Evolutionary conservation across 2,329 filamentous ascomycete species (phyloP).

Genomic region (Botrytis squamosa): DNA sequence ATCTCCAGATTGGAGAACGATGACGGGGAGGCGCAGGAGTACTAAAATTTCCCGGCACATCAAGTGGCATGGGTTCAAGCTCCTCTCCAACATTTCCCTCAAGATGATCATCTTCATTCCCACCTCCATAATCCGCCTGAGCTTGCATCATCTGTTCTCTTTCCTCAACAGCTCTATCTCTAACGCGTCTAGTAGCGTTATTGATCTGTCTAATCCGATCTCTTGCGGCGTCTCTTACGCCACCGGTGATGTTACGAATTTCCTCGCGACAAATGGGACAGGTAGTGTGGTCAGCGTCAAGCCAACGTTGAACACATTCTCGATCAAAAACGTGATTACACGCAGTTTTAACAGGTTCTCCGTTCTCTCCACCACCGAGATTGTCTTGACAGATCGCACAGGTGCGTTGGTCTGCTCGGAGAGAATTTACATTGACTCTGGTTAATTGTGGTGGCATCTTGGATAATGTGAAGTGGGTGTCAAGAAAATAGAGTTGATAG

Average conservation of each 20-base stretch:
- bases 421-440: neutral
- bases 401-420: neutral
- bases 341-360: neutral
- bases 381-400: conserved; percentile 6
- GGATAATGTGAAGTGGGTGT: neutral
- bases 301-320: neutral
- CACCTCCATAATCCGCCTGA: neutral
- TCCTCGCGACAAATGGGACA: conserved; percentile 1
- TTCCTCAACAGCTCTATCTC: neutral
- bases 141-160: conserved; percentile 7
- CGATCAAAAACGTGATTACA: conserved; percentile 2
- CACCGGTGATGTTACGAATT: neutral
- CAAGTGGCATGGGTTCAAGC: neutral
- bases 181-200: neutral
- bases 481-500: neutral
- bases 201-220: neutral
- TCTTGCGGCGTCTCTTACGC: neutral
- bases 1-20: no score
- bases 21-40: neutral
- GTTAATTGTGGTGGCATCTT: neutral
- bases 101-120: no score
- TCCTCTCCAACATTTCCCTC: neutral
- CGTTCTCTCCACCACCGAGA: neutral
- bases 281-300: neutral
- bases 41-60: neutral